Conservation (phyloP, 2,329 filamentous ascomycete genomes). For the Metarhizium rileyi region DNA sequence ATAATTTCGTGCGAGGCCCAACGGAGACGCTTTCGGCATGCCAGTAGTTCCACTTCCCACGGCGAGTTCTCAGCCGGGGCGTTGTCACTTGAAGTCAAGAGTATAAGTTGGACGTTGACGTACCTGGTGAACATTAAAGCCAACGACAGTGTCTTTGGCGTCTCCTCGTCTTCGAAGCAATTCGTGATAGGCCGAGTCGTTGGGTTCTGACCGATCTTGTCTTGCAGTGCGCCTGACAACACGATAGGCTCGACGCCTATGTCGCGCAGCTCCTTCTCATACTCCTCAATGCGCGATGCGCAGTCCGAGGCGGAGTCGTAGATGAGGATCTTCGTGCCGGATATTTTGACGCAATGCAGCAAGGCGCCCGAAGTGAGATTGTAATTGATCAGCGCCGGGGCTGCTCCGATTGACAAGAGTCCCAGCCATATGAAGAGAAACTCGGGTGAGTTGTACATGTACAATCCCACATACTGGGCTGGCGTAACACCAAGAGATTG, state of each 20-base stretch:
- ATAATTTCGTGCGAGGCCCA: background rate
- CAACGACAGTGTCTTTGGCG: background rate
- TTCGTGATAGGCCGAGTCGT: background rate
- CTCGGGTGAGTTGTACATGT: constrained; percentile 8
- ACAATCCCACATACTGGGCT: constrained; percentile 4
- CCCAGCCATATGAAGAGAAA: constrained; percentile 6
- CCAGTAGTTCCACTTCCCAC: constrained; percentile 5
- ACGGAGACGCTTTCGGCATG: constrained; percentile 3
- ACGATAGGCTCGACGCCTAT: background rate
- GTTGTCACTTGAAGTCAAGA: background rate
- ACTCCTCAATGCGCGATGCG: background rate
- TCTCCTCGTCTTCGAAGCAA: constrained; percentile 6
- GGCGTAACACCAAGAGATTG: constrained; percentile 2
- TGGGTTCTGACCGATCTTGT: constrained; percentile 1
- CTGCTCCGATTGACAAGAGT: constrained; percentile 8
- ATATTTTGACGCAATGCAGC: constrained; percentile 4
- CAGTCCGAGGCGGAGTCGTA: constrained; percentile 5
- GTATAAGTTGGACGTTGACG: background rate
- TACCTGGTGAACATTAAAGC: constrained; percentile 7
- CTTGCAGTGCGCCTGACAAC: constrained; percentile 1
- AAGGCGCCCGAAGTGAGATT: constrained; percentile 5
- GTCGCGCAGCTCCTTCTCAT: background rate
- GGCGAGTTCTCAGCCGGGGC: background rate
- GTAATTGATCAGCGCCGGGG: constrained; percentile 7
- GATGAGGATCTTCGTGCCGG: constrained; percentile 1